A percentile compares a stretch with the other conserved stretches of the same genome.
These are phyloP conservation scores for Aureobasidium lini DNA, from an alignment of 2,329 filamentous ascomycete genomes.

Conservation along the genomic window DNA sequence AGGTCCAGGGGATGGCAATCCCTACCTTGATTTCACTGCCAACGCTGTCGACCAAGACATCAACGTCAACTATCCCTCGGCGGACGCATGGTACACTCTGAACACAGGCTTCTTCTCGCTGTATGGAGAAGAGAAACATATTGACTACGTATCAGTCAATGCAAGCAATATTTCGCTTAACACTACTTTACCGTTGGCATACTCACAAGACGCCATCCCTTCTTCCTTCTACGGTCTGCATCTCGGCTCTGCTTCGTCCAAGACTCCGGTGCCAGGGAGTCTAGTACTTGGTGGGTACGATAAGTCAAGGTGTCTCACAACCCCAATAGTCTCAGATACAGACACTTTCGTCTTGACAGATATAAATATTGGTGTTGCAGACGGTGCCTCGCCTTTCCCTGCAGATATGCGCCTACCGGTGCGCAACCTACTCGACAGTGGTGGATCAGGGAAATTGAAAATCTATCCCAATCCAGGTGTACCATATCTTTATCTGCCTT, in stretches of 20 bases:
- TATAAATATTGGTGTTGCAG: not conserved
- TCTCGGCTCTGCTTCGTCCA: not conserved
- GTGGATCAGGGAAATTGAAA: not conserved
- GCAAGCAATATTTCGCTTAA: not conserved
- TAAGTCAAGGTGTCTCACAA: not conserved
- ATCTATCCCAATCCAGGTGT: slow-evolving; percentile 3
- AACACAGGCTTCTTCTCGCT: slow-evolving; percentile 4
- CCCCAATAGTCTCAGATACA: not conserved
- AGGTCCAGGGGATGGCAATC: not conserved
- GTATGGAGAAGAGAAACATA: not conserved
- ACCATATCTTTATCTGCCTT: not conserved
- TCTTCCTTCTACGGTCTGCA: not conserved
- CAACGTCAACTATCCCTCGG: not conserved
- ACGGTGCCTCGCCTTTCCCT: not conserved
- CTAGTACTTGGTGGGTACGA: slow-evolving; percentile 4
- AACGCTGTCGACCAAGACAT: not conserved
- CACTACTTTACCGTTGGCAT: not conserved
- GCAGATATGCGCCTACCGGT: not conserved
- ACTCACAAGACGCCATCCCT: not conserved
- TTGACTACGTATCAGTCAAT: not conserved
- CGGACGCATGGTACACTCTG: not conserved
- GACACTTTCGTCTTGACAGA: not conserved
- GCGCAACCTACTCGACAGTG: not conserved
- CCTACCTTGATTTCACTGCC: slow-evolving; percentile 1
- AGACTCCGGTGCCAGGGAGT: not conserved